Evolutionary conservation across 2,329 filamentous ascomycete genomes (phyloP), one percentile per base, ranked within the genome.

Genomic region (Phialophora expanda): DNA sequence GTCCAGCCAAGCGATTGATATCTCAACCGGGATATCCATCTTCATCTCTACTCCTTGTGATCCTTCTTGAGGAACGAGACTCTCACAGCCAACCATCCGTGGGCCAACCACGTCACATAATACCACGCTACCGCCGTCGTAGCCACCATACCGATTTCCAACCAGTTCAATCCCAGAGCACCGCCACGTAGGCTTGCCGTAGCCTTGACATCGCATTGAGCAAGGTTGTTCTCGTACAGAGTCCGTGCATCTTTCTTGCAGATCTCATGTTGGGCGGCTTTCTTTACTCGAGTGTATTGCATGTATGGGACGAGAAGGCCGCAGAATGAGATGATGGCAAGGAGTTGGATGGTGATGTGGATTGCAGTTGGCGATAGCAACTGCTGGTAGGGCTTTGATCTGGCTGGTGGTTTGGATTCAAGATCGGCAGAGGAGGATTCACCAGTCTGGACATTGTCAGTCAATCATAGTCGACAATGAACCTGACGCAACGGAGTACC

Each of bases 141-240:
- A 24, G 61, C 22, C 6, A 66, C 50, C 26, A 50, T 57, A 17
- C 30, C 26, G 3, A 64, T 58, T 51, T 67, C 65, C 28, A 58
- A 14, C 65, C 65, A 62, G 20, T 56, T 62, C 11, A 67, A 32
- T 50, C 57, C 56, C 17, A 67, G 12, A 24, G 48, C 57, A 28
- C 61, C 61, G 44, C 61, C 65, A 26, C 30, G 51, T 8, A 62
- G 44, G 34, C 44, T 48, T 24, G 51, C 32, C 7, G 58, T 56
- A 7, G 61, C 51, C 28, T 30, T 55, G 26, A 32, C 48, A 22
- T 64, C 56, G 34, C 66, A 68, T 48, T 48, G 28, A 30, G 38
- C 56, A 26, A 68, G 66, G 41, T 55, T 61, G 14, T 54, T 64
- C 34, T 68, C 28, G 56, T 61, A 68, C 14, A 60, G 30, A 17